Evolutionary conservation across 192 early-diverging fungal species (phyloP).

Genomic region (Piromyces finnis): DNA sequence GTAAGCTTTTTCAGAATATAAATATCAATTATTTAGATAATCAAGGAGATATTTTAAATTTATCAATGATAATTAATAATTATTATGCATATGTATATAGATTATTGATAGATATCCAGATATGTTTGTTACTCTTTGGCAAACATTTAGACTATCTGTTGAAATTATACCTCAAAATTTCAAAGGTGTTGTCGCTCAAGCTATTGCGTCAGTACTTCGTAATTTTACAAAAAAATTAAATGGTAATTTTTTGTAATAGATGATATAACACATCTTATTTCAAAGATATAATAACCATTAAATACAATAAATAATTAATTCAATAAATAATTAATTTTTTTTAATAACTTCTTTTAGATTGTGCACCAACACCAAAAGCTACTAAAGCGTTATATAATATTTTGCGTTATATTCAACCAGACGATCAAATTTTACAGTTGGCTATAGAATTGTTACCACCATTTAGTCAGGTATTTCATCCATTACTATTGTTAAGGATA

Average conservation of each 20-base stretch:
- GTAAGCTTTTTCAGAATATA: no score
- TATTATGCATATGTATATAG: no score
- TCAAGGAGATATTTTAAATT: no score
- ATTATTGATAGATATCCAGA: not conserved
- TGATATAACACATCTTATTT: no score
- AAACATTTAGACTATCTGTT: not conserved
- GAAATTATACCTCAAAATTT: not conserved
- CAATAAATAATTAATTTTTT: no score
- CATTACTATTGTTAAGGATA: no score
- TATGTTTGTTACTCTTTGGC: not conserved
- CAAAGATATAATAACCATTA: no score
- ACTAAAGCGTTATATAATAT: not conserved
- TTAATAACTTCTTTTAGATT: not conserved
- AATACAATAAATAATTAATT: no score
- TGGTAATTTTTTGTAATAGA: not conserved
- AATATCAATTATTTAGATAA: no score
- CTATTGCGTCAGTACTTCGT: not conserved
- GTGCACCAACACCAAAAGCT: not conserved
- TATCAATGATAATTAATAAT: no score
- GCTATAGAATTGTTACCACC: not conserved
- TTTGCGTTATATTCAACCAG: not conserved
- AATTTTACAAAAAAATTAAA: not conserved
- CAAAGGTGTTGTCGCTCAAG: not conserved
- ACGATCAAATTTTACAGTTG: not conserved
- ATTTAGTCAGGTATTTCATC: not conserved